Base-by-base conservation (phyloP, 345 rosid species). In the Citrus inodora region DNA sequence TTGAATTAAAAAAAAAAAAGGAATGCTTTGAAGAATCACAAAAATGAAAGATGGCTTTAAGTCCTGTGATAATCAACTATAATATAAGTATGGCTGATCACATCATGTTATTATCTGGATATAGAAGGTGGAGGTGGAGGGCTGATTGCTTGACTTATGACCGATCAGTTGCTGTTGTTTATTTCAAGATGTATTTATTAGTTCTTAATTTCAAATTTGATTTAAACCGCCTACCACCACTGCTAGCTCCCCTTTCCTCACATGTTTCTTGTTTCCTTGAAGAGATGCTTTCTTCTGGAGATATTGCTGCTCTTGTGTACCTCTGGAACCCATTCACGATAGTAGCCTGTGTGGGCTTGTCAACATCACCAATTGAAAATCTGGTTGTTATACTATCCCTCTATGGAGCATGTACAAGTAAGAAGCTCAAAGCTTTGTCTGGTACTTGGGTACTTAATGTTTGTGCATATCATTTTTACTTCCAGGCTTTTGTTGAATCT, bases 251-350 rank as follows among this genome's bases (percentile, higher is more conserved):
- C 46, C 13, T 38, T 11, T 35, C 24, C 61, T 60, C 16, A 32
- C n/a, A 25, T 63, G 58, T 38, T 19, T 75, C 78, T 28, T 22
- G 56, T 68, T 81, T 79, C 68, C 71, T 75, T 79, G 60, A 86
- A 96, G 98, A 85, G 78, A 68, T 74, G 65, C 46, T 89, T 67
- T 86, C 87, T 72, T 88, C 90, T 17, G 97, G 97, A 82, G 91
- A 96, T 85, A 82, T 94, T 85, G 94, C 97, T 77, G 94, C 97
- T 67, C 88, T 92, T 76, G 89, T 91, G 27, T 94, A 96, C 85
- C 66, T 96, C 60, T 91, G 97, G 94, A 94, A 92, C 88, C 98
- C 99, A 80, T 96, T 96, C 86, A 90, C 98, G 2, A 87, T 96
- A 72, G 88, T 83, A 65, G 88, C 95, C 27, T 93, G 92, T 48